phyloP scores from a whole-genome alignment of 2,329 filamentous ascomycete genomes.

The Arthrocladium fulminans region DNA sequence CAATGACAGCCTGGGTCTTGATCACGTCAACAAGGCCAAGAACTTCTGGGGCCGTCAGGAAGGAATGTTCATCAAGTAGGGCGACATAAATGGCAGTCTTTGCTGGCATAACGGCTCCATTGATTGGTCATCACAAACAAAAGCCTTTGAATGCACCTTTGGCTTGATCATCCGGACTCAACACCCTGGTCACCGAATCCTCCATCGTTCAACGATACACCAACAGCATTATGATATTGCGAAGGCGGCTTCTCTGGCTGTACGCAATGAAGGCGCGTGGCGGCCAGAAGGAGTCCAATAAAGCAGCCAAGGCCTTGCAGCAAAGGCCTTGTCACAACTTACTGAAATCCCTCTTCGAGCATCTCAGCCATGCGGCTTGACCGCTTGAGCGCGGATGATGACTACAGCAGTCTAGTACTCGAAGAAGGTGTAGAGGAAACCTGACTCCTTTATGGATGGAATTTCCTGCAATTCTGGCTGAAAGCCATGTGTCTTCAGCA shows the following conservation, averaged over 20 bases:
- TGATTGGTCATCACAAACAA: background rate
- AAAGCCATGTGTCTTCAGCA: no score
- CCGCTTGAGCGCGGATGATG: no score
- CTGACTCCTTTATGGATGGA: no score
- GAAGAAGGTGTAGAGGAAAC: no score
- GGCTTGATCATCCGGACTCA: no score
- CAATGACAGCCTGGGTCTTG: slow-evolving; percentile 62
- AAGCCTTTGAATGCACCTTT: background rate
- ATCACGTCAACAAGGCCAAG: slow-evolving; percentile 54
- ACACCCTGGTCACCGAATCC: background rate
- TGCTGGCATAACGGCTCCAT: background rate
- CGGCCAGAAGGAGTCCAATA: background rate
- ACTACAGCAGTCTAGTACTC: no score
- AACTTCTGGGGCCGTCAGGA: slow-evolving; percentile 53
- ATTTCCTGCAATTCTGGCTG: no score
- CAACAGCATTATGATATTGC: background rate
- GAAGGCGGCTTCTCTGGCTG: background rate
- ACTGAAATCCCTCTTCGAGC: no score
- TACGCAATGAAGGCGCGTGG: background rate
- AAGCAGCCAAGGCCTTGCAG: no score
- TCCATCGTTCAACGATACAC: background rate
- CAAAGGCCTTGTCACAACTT: no score
- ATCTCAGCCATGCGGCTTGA: no score
- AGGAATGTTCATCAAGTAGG: slow-evolving; percentile 49
- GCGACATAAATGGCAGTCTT: background rate